Percentiles rank a stretch among this genome's conserved stretches.
Conservation (phyloP, 2,329 filamentous ascomycete genomes). For the Ophiostoma tasmaniense region DNA sequence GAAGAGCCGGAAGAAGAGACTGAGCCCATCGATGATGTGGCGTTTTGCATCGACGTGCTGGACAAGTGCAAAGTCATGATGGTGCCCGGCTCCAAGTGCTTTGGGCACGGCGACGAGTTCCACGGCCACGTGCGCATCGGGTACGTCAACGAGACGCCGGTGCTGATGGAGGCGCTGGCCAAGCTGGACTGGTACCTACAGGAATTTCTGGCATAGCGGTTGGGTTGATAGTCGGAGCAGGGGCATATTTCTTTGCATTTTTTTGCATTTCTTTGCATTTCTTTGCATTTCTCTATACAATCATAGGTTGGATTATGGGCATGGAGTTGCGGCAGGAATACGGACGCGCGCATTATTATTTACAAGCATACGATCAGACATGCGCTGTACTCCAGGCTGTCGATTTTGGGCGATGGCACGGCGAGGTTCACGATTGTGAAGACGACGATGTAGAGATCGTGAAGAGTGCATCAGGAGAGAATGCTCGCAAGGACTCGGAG, state of each 20-base stretch:
- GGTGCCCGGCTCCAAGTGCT: conserved; percentile 63
- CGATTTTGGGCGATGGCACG: too few relatives aligned
- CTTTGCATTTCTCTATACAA: background rate
- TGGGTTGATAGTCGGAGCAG: background rate
- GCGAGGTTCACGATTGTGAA: background rate
- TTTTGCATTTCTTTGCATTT: background rate
- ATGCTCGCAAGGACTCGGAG: too few relatives aligned
- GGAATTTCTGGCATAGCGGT: conserved; percentile 23
- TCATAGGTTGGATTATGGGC: background rate
- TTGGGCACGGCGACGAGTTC: conserved; percentile 59
- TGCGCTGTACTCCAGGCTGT: background rate
- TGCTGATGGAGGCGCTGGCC: conserved; percentile 58
- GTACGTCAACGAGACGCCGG: conserved; percentile 62
- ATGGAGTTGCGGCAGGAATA: background rate
- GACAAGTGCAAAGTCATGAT: conserved; percentile 65
- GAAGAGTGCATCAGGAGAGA: too few relatives aligned
- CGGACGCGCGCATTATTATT: background rate
- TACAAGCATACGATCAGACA: background rate
- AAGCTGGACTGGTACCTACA: conserved; percentile 35
- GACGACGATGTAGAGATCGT: too few relatives aligned
- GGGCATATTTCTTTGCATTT: background rate
- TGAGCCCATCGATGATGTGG: conserved; percentile 59
- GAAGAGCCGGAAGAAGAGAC: background rate
- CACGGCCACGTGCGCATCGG: conserved; percentile 69
- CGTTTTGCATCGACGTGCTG: conserved; percentile 60